Conservation (phyloP, 2,329 filamentous ascomycete genomes). For the Arthrobotrys sphaeroides region DNA sequence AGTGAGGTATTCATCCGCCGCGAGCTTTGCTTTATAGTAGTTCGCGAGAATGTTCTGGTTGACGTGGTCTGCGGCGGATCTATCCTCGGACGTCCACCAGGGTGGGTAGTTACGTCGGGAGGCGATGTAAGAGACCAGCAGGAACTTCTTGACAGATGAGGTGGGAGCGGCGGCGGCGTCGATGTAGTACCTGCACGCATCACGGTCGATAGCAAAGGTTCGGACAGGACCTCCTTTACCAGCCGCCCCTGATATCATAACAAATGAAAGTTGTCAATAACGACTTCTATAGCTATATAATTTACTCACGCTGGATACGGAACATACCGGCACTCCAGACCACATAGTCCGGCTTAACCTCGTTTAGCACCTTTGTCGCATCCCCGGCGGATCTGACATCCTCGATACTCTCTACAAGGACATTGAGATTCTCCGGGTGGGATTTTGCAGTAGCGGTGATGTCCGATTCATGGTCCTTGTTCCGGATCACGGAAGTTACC, state of each 20-base stretch:
- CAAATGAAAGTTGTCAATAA: background rate
- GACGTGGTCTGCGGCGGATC: constrained; percentile 43
- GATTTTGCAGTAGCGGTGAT: constrained; percentile 35
- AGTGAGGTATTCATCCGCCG: constrained; percentile 64
- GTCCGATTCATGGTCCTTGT: constrained; percentile 59
- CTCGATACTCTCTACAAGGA: constrained; percentile 38
- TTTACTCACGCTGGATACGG: background rate
- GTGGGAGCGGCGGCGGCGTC: constrained; percentile 67
- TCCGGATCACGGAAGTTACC: constrained; percentile 80
- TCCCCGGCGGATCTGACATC: constrained; percentile 62
- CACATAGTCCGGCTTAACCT: constrained; percentile 67
- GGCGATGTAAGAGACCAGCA: constrained; percentile 71
- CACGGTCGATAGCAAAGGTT: constrained; percentile 70
- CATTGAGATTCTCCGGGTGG: constrained; percentile 64
- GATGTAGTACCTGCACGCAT: constrained; percentile 72
- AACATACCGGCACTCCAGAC: constrained; percentile 73
- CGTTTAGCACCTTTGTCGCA: constrained; percentile 38
- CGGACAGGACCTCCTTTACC: constrained; percentile 69
- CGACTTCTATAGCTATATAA: background rate
- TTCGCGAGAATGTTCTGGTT: constrained; percentile 62
- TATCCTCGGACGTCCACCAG: constrained; percentile 67
- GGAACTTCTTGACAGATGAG: constrained; percentile 69
- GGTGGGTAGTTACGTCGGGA: constrained; percentile 66
- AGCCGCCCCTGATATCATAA: constrained; percentile 65
- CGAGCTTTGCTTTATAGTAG: constrained; percentile 71